These are phyloP conservation scores for Pachyrhizus erosus DNA, from an alignment of 306 rosid species.

Conservation along the genomic window DNA sequence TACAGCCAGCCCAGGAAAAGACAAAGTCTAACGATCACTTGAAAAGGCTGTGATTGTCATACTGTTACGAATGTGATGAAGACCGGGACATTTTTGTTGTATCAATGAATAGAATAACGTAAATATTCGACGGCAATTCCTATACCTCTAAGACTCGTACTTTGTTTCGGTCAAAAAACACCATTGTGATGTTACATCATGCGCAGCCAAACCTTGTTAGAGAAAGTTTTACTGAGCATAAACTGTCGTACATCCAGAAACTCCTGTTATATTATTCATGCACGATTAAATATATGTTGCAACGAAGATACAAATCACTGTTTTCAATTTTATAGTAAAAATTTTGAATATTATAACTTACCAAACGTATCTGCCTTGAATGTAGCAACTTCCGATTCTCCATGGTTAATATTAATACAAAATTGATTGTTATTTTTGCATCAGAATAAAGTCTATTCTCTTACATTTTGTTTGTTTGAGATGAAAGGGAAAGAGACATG, in stretches of 20 bases:
- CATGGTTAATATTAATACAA: slow-evolving; percentile 35
- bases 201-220: slow-evolving; percentile 37
- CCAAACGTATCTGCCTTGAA: slow-evolving; percentile 39
- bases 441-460: background rate
- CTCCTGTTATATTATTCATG: slow-evolving; percentile 10
- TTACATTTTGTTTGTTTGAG: too few species aligned
- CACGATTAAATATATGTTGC: background rate
- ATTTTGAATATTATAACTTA: background rate
- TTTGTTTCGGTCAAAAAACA: background rate
- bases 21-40: slow-evolving; percentile 32
- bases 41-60: slow-evolving; percentile 43
- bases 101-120: background rate
- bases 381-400: slow-evolving; percentile 58
- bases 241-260: slow-evolving; percentile 36
- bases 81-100: slow-evolving; percentile 1
- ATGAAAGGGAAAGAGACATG: too few species aligned
- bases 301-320: slow-evolving; percentile 30
- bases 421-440: background rate
- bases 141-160: background rate
- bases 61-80: slow-evolving; percentile 29
- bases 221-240: slow-evolving; percentile 19
- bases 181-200: slow-evolving; percentile 44
- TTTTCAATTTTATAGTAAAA: background rate
- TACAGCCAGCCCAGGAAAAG: slow-evolving; percentile 1
- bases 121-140: slow-evolving; percentile 17